Evolutionary conservation across 768 basidiomycete genomes (phyloP), one percentile per base, ranked within the genome.

Genomic region (Hygrocybe coccinea): DNA sequence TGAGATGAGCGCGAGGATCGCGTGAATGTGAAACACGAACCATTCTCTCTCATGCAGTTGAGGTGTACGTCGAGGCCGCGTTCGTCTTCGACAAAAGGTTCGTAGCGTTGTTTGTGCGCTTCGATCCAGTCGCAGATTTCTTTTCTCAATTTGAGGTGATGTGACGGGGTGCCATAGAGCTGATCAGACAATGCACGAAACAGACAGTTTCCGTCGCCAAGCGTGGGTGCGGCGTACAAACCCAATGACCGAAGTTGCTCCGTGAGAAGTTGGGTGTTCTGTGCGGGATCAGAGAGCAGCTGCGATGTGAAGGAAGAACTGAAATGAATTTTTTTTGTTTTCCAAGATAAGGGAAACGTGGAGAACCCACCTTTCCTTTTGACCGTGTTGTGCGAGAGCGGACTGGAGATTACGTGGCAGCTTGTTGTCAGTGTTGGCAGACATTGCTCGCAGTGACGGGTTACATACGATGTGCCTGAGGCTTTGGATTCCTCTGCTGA

Each of bases 161-260:
- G 74, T 11, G 82, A 78, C 11, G 85, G 83, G 2, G 86, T 78
- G 57, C 93, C 93, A 61, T 86, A 83, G 15, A 92, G 76, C 68
- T 95, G 93, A 71, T 95, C 93, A 45, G 87, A 85, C 53, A 95
- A 78, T 0, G 93, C 91, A 45, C 92, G 86, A 71, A 95, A 97
- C 59, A 97, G 82, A 70, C 93, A 97, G 72, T 95, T 95, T 46
- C 94, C 93, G 69, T 95, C 89, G 50, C 91, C 92, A 41, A 91
- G 70, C 15, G 89, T 95, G 60, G 83, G 77, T 2, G 89, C 89
- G n/a, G 92, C 87, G 67, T 95, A 95, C 8, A 95, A 76, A 2
- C 91, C 91, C 51, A 92, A 74, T 5, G 83, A 77, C 48, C 83
- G 81, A 37, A 95, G 83, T 71, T 94, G 90, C 52, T 78, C 74